Evolutionary conservation across 2,329 filamentous ascomycete species (phyloP).

Genomic region (Colletotrichum coccodes): DNA sequence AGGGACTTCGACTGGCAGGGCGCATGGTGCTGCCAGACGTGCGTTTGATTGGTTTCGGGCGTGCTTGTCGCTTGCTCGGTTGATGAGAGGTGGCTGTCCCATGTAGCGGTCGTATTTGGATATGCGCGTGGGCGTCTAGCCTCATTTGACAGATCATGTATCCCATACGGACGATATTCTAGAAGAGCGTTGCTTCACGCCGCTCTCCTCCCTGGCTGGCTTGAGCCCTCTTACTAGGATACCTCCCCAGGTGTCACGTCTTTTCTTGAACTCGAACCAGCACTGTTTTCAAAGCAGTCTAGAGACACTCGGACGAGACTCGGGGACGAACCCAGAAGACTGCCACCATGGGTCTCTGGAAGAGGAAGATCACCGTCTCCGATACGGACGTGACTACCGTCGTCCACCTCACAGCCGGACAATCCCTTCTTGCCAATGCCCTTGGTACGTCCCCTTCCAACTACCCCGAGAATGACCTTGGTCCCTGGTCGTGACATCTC

Average conservation of each 20-base stretch:
- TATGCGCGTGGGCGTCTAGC: background rate
- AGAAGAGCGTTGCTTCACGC: background rate
- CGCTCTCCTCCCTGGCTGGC: background rate
- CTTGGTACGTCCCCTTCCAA: constrained; percentile 30
- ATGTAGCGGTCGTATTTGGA: background rate
- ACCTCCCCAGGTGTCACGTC: too few relatives aligned
- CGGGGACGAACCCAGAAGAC: background rate
- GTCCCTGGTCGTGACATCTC: too few relatives aligned
- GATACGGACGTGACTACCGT: constrained; percentile 46
- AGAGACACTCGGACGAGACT: too few relatives aligned
- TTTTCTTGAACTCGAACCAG: background rate
- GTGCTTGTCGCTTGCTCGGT: too few relatives aligned
- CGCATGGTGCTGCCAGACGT: too few relatives aligned
- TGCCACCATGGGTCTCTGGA: constrained; percentile 40
- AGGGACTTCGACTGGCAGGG: too few relatives aligned
- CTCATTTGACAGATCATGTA: background rate
- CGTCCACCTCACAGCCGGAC: constrained; percentile 43
- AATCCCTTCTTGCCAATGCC: constrained; percentile 45
- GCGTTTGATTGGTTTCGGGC: background rate
- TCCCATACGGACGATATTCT: background rate
- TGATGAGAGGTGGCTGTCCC: too few relatives aligned
- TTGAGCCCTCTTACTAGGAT: too few relatives aligned
- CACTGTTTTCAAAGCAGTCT: too few relatives aligned
- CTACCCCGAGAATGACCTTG: too few relatives aligned
- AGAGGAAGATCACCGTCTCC: constrained; percentile 43